Evolutionary conservation across 1,284 basidiomycete species (phyloP).

Genomic region (Malassezia brasiliensis): DNA sequence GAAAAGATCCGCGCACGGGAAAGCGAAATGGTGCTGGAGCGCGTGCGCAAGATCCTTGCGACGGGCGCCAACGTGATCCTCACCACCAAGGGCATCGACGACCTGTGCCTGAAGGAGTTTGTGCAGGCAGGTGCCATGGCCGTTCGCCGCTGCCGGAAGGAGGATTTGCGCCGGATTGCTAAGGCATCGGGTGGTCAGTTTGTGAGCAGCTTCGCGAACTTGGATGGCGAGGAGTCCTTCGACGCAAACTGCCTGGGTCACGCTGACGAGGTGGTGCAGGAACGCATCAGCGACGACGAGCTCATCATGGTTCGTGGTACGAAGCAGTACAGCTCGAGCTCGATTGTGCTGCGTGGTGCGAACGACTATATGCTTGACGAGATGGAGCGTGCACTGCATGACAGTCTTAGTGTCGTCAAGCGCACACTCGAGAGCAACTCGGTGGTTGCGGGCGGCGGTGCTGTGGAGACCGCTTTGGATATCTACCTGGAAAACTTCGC

Average conservation of each 20-base stretch:
- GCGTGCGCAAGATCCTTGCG: conserved; percentile 89
- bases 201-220: conserved; percentile 83
- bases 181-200: conserved; percentile 92
- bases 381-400: conserved; percentile 95
- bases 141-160: conserved; percentile 91
- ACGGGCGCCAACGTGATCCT: conserved; percentile 93
- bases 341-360: conserved; percentile 87
- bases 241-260: conserved; percentile 78
- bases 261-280: conserved; percentile 93
- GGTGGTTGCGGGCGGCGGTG: conserved; percentile 94
- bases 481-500: conserved; percentile 99
- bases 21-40: conserved; percentile 88
- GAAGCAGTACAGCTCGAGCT: conserved; percentile 85
- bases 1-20: conserved; percentile 93
- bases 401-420: conserved; percentile 90
- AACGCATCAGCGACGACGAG: conserved; percentile 96
- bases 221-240: conserved; percentile 96
- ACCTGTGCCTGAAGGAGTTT: conserved; percentile 95
- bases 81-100: conserved; percentile 98
- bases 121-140: conserved; percentile 99
- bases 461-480: conserved; percentile 89
- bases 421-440: conserved; percentile 89
- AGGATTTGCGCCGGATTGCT: conserved; percentile 91
- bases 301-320: conserved; percentile 94
- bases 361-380: conserved; percentile 99